A percentile compares a stretch with the other conserved stretches of the same genome.
These are phyloP conservation scores for Emergomyces pasteurianus DNA, from an alignment of 2,329 filamentous ascomycete genomes.

Conservation along the genomic window DNA sequence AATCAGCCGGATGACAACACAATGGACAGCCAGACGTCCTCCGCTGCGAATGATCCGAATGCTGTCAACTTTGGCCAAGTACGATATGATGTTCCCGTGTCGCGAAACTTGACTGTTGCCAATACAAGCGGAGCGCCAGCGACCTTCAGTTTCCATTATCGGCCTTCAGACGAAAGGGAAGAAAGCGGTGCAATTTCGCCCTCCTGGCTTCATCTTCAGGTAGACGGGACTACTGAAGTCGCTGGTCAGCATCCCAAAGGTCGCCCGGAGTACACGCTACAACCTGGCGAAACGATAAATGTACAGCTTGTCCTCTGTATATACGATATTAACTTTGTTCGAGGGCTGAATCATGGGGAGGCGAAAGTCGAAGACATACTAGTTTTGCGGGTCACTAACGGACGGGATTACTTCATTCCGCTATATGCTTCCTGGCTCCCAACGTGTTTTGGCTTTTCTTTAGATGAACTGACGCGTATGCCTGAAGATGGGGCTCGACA, in stretches of 20 bases:
- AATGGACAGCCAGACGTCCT: slow-evolving; percentile 29
- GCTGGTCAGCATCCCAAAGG: slow-evolving; percentile 9
- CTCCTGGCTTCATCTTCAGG: slow-evolving; percentile 59
- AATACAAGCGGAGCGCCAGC: slow-evolving; percentile 81
- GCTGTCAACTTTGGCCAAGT: slow-evolving; percentile 70
- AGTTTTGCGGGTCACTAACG: slow-evolving; percentile 69
- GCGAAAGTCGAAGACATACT: slow-evolving; percentile 69
- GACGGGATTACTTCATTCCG: slow-evolving; percentile 84
- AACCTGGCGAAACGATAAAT: slow-evolving; percentile 72
- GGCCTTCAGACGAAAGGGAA: slow-evolving; percentile 42
- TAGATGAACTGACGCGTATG: slow-evolving; percentile 79
- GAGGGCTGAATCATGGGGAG: slow-evolving; percentile 57
- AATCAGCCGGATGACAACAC: slow-evolving; percentile 13
- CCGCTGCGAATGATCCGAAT: slow-evolving; percentile 28
- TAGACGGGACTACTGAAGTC: slow-evolving; percentile 42
- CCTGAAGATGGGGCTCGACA: slow-evolving; percentile 69
- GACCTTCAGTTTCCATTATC: slow-evolving; percentile 66
- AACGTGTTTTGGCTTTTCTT: slow-evolving; percentile 68
- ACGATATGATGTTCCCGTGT: slow-evolving; percentile 53
- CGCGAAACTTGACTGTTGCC: slow-evolving; percentile 65
- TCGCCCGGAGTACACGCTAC: slow-evolving; percentile 50
- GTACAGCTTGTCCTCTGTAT: slow-evolving; percentile 59
- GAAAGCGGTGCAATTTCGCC: slow-evolving; percentile 34
- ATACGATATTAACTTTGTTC: slow-evolving; percentile 50
- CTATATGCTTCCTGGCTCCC: slow-evolving; percentile 67